A percentile compares a stretch with the other conserved stretches of the same genome.
These are phyloP conservation scores for Nevesoporus exiguus DNA, from an alignment of 768 basidiomycete species.

Conservation along the genomic window DNA sequence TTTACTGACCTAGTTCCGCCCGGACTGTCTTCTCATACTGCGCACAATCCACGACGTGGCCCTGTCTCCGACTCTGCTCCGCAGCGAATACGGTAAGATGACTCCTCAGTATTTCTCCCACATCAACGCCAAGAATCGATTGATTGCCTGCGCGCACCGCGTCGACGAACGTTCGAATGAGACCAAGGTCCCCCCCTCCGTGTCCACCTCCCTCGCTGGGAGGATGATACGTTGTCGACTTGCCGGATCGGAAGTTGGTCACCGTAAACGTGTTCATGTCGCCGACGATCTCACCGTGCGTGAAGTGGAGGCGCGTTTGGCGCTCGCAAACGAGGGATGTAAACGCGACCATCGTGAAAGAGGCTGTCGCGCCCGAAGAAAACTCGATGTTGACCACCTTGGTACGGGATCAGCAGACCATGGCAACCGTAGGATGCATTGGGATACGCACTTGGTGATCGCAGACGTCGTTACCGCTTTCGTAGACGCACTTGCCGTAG, in stretches of 20 bases:
- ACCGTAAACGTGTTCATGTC: constrained; percentile 76
- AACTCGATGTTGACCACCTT: constrained; percentile 87
- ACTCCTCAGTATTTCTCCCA: constrained; percentile 67
- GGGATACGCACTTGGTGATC: constrained; percentile 62
- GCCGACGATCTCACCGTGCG: constrained; percentile 85
- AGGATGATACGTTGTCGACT: constrained; percentile 45
- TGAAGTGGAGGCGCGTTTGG: constrained; percentile 82
- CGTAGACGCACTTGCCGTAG: constrained; percentile 85
- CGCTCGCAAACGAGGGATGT: constrained; percentile 77
- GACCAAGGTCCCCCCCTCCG: constrained; percentile 78
- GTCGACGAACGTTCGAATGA: constrained; percentile 71
- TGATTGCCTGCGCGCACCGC: constrained; percentile 69
- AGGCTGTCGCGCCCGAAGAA: constrained; percentile 73
- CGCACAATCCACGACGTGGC: constrained; percentile 63
- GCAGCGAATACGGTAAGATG: constrained; percentile 88
- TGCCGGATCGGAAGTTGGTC: constrained; percentile 65
- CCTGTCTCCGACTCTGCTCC: constrained; percentile 70
- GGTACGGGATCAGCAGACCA: neutral
- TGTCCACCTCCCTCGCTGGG: constrained; percentile 64
- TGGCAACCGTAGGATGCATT: neutral
- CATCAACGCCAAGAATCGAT: constrained; percentile 58
- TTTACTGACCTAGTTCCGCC: constrained; percentile 23
- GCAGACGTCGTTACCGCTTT: constrained; percentile 80
- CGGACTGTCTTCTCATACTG: constrained; percentile 59
- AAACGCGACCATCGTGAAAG: constrained; percentile 88